Percentiles rank a stretch among this genome's conserved stretches.
phyloP scores from a whole-genome alignment of 805 yeast genomes.

The Saccharomycopsis sp. region DNA sequence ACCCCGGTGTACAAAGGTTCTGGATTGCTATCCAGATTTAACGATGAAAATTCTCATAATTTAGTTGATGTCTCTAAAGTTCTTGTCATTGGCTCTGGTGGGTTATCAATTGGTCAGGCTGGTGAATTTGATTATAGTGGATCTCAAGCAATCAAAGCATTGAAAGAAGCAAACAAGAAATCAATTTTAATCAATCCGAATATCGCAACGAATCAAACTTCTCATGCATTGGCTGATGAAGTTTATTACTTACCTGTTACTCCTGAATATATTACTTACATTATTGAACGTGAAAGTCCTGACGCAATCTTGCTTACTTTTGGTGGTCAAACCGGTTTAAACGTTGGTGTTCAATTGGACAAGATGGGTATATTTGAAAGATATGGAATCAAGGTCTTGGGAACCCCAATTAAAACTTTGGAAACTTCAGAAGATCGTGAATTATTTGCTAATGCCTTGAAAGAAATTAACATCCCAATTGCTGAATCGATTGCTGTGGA shows the following conservation, averaged over 20 bases:
- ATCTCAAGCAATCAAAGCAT: constrained; percentile 94
- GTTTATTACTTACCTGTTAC: constrained; percentile 95
- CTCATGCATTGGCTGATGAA: constrained; percentile 92
- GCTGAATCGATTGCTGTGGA: constrained; percentile 97
- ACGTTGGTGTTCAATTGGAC: constrained; percentile 91
- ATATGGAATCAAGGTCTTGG: constrained; percentile 88
- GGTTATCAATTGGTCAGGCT: constrained; percentile 95
- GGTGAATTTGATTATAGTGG: constrained; percentile 98
- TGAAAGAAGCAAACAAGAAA: constrained; percentile 80
- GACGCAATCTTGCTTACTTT: constrained; percentile 94
- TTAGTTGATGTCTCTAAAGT: constrained; percentile 84
- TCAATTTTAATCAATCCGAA: constrained; percentile 90
- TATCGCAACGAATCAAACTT: constrained; percentile 95
- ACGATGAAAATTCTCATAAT: constrained; percentile 52
- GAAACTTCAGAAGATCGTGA: constrained; percentile 98
- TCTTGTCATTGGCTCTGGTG: constrained; percentile 94
- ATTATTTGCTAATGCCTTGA: constrained; percentile 87
- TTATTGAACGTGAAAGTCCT: constrained; percentile 92
- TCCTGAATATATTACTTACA: constrained; percentile 90
- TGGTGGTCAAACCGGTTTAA: constrained; percentile 98
- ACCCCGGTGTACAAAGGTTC: constrained; percentile 48
- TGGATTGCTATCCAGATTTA: constrained; percentile 48
- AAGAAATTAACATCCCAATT: constrained; percentile 91
- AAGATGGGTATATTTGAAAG: constrained; percentile 91
- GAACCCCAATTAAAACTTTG: constrained; percentile 94